These are phyloP conservation scores for Verticillium nonalfalfae DNA, from an alignment of 2,329 filamentous ascomycete genomes.

Conservation along the genomic window DNA sequence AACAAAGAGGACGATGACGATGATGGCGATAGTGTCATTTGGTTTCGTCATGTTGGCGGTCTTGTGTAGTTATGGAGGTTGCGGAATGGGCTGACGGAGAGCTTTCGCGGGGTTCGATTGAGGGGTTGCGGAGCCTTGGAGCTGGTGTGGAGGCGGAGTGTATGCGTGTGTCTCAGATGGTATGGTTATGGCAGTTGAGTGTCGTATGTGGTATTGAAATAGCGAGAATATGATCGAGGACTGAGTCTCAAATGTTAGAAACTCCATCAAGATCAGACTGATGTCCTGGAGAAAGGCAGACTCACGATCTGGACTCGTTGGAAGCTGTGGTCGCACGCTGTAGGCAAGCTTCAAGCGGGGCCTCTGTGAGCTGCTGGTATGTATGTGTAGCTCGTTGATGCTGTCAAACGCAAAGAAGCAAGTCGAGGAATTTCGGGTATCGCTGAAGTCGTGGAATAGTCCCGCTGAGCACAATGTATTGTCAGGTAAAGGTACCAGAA, in stretches of 20 bases:
- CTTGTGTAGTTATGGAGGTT: conserved; percentile 1
- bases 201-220: background rate
- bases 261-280: background rate
- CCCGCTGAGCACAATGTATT: background rate
- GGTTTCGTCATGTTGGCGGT: conserved; percentile 48
- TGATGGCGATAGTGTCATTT: conserved; percentile 64
- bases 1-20: conserved; percentile 61
- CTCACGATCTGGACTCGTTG: background rate
- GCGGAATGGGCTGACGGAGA: background rate
- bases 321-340: background rate
- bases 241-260: no score
- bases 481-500: background rate
- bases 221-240: background rate
- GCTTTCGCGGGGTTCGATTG: conserved; percentile 1
- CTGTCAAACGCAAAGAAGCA: background rate
- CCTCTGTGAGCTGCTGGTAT: background rate
- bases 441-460: background rate
- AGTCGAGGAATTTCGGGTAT: background rate
- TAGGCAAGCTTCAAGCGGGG: background rate
- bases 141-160: background rate
- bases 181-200: background rate
- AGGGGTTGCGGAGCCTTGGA: background rate
- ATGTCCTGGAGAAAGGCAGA: background rate
- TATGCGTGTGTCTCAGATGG: background rate
- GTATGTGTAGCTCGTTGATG: background rate